Evolutionary conservation across 345 rosid genomes (phyloP), one percentile per base, ranked within the genome.

Genomic region (Salix viminalis): DNA sequence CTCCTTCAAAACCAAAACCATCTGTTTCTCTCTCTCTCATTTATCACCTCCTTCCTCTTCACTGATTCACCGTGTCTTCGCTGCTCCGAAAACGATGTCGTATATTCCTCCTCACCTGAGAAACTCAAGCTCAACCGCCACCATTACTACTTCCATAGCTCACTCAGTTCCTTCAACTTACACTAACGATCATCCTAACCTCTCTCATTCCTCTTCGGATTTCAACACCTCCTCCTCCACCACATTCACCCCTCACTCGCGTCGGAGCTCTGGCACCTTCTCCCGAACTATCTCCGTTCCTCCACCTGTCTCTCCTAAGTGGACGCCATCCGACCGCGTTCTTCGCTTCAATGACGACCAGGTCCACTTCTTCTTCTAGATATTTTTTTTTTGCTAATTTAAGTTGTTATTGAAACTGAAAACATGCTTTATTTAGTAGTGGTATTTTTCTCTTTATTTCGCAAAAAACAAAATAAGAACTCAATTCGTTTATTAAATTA

Each of bases 251-350:
- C 50, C 54, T 44, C 66, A 21, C 12, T 74, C 65, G 52, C 77
- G 81, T 32, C 83, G 81, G 36, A 21, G 32, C 76, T 61, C 75
- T 52, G 9, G 41, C 54, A 19, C 58, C 56, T 37, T 56, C 73
- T 5, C 65, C 48, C 60, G 82, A 70, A 39, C 79, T 41, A 72
- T 69, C 64, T 32, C 81, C 30, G 44, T 74, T 13, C 83, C 85
- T 18, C 77, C 81, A 16, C 77, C 83, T 24, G 83, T 84, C 48
- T 74, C 68, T 41, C 71, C 77, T 50, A 65, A n/a, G 60, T 84
- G 87, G 87, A 82, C 52, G 18, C 87, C 87, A 39, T 79, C 87
- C 42, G 83, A 84, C 65, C 87, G 87, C 81, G 83, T 84, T 37
- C 83, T 81, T 66, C 83, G 87, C 79, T 70, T 84, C 74, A 71